Base-by-base conservation (phyloP, 371 early-diverging fungal species). In the Basidiobolus meristosporus region DNA sequence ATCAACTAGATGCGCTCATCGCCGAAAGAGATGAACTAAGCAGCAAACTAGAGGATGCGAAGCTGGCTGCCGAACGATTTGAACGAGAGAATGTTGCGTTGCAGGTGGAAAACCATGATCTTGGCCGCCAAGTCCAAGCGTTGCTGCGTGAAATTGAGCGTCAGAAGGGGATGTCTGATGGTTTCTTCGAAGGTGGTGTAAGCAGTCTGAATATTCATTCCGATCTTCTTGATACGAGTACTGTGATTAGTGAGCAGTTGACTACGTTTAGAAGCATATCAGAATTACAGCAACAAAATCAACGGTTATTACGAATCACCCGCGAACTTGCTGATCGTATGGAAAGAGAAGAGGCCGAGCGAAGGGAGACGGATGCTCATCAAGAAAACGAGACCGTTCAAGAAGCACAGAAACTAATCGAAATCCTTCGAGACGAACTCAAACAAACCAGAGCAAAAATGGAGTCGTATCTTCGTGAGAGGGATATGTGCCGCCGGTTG, bases 201-300 rank as follows among this genome's bases (percentile, higher is more conserved):
- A n/a, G n/a, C n/a, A n/a, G n/a, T n/a, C n/a, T n/a, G n/a, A n/a
- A n/a, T n/a, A n/a, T n/a, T n/a, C n/a, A n/a, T n/a, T n/a, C n/a
- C n/a, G n/a, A n/a, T n/a, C n/a, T n/a, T n/a, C n/a, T n/a, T n/a
- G n/a, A n/a, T n/a, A n/a, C n/a, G n/a, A n/a, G n/a, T n/a, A n/a
- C n/a, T n/a, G n/a, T n/a, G 17, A 68, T 70, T 36, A 47, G 57
- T 18, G 54, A 63, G 20, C 59, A 65, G 31, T 51, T 70, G 15
- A 59, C 65, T 12, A 44, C 62, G 5, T 70, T 70, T 44, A 42
- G 51, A 1, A 56, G 67, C n/a, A 41, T 70, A n/a, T 51, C 48
- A 26, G 68, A 65, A 17, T 40, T 70, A 20, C 69, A 65, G 31
- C 53, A 53, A 18, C 70, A 70, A 46, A 70, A 70, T 60, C 65